Evolutionary conservation across 441 rosid genomes (phyloP), one percentile per base, ranked within the genome.

Genomic region (Gossypium schwendimanii): DNA sequence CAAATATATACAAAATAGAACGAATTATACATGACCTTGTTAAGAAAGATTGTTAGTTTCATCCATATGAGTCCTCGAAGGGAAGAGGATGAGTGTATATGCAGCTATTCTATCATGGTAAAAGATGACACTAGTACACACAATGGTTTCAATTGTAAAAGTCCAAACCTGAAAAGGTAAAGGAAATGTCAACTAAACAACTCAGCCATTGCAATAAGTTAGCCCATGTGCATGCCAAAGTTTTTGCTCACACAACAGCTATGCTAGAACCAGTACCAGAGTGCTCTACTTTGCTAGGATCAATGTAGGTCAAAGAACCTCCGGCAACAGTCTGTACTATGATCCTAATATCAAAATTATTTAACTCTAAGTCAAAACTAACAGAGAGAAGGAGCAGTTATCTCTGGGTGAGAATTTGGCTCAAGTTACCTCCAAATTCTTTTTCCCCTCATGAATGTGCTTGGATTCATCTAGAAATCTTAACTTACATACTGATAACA

Each of bases 381-480:
- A 44, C n/a, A 62, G 17, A 36, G 23, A 3, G 28, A 3, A 63
- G 53, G 11, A 41, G 4, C 18, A 41, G 12, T 66, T 14, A 66
- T 39, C 54, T 44, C 20, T 21, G 11, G 10, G 11, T 5, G 54
- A 64, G 11, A 64, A 21, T 64, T 64, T 44, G 47, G 69, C 10
- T 21, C 18, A 44, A n/a, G 33, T 21, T 21, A 44, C 12, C 31
- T 64, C 69, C 20, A 44, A 21, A 64, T 64, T 44, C 69, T 41
- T 44, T 52, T 41, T 63, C 49, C 41, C 33, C 50, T 44, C n/a
- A 33, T 64, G 69, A 64, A 21, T 64, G 69, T 64, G 69, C 54
- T 5, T 20, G 52, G 53, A 44, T 41, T 64, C 31, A 64, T 21
- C 69, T 20, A 21, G 11, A 44, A 64, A 3, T 41, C 69, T 64